phyloP scores from a whole-genome alignment of 352 stramenopile genomes.

The Phytophthora fragariaefolia region DNA sequence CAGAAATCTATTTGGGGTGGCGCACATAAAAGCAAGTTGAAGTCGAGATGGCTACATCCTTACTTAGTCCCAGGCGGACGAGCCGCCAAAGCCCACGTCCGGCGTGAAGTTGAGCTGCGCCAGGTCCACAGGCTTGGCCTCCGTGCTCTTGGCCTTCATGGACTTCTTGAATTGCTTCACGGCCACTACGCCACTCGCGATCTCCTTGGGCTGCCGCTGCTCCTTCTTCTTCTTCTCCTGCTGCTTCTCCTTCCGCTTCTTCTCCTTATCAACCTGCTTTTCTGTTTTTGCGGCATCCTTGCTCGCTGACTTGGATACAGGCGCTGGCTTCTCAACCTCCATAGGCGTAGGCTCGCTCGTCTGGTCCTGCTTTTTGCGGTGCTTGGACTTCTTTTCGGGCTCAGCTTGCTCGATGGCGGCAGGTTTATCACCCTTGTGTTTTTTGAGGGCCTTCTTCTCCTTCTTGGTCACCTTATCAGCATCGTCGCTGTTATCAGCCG shows the following conservation, averaged over 20 bases:
- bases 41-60: not conserved
- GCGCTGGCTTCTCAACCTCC: slow-evolving; percentile 29
- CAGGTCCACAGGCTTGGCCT: slow-evolving; percentile 52
- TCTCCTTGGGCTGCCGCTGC: slow-evolving; percentile 62
- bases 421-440: slow-evolving; percentile 32
- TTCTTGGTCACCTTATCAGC: slow-evolving; percentile 30
- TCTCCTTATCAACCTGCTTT: slow-evolving; percentile 37
- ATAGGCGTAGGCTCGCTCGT: slow-evolving; percentile 20
- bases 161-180: slow-evolving; percentile 84
- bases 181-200: slow-evolving; percentile 75
- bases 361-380: slow-evolving; percentile 27
- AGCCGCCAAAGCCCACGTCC: slow-evolving; percentile 69
- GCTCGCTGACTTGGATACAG: slow-evolving; percentile 18
- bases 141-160: slow-evolving; percentile 46
- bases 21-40: slow-evolving; percentile 24
- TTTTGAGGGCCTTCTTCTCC: slow-evolving; percentile 42
- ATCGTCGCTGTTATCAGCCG: slow-evolving; percentile 2
- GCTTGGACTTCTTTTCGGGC: slow-evolving; percentile 29
- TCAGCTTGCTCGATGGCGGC: slow-evolving; percentile 9
- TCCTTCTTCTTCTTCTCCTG: slow-evolving; percentile 52
- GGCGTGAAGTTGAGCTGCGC: slow-evolving; percentile 69
- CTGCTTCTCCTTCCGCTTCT: slow-evolving; percentile 40
- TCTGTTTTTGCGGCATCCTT: slow-evolving; percentile 28
- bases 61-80: slow-evolving; percentile 74
- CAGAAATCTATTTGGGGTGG: slow-evolving; percentile 39